Conservation (phyloP, 495 filamentous ascomycete genomes). For the Bacidia rubella region DNA sequence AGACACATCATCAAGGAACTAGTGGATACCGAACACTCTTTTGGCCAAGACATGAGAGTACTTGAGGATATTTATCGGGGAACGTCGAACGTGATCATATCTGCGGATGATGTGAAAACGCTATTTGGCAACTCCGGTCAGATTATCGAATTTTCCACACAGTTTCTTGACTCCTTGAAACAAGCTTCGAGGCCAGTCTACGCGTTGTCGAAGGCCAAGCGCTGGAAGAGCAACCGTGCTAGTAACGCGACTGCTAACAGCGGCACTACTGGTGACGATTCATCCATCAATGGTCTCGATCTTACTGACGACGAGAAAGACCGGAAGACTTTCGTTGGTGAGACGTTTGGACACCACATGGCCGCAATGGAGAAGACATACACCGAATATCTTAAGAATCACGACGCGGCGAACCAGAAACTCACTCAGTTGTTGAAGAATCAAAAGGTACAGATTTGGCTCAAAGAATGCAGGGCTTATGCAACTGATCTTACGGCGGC, state of each 20-base stretch:
- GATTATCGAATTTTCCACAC: slow-evolving; percentile 67
- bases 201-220: slow-evolving; percentile 40
- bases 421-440: slow-evolving; percentile 59
- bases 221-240: slow-evolving; percentile 43
- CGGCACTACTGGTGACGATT: slow-evolving; percentile 25
- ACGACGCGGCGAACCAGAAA: slow-evolving; percentile 68
- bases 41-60: slow-evolving; percentile 86
- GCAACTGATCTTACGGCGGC: slow-evolving; percentile 80
- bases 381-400: slow-evolving; percentile 72
- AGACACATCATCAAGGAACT: slow-evolving; percentile 77
- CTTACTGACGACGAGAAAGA: slow-evolving; percentile 56
- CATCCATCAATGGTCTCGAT: slow-evolving; percentile 26
- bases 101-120: slow-evolving; percentile 65
- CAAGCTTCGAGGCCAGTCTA: slow-evolving; percentile 64
- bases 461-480: slow-evolving; percentile 77
- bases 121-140: slow-evolving; percentile 86
- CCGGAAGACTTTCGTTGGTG: slow-evolving; percentile 58
- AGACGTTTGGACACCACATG: slow-evolving; percentile 62
- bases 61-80: slow-evolving; percentile 93
- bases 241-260: slow-evolving; percentile 34
- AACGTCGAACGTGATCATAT: slow-evolving; percentile 76
- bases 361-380: slow-evolving; percentile 72
- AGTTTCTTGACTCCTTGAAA: slow-evolving; percentile 66
- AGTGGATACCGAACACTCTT: slow-evolving; percentile 78
- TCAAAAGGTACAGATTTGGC: slow-evolving; percentile 70